phyloP scores from a whole-genome alignment of 1,284 basidiomycete genomes.

The Rhizoctonia solani region DNA sequence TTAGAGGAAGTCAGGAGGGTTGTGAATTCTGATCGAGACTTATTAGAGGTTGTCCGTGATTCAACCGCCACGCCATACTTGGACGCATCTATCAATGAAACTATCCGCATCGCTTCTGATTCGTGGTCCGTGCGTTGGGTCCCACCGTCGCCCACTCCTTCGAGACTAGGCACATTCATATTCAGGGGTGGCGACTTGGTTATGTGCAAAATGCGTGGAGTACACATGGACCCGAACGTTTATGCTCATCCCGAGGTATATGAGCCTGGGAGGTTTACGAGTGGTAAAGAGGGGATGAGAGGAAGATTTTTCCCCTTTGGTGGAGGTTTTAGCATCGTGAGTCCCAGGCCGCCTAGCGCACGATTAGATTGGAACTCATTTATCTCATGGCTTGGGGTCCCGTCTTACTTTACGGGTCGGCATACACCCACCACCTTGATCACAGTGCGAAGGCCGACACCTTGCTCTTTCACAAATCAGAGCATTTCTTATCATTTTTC shows the following conservation, averaged over 20 bases:
- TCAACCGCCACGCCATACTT: conserved; percentile 20
- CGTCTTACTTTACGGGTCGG: too few relatives aligned
- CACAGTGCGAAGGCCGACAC: conserved; percentile 36
- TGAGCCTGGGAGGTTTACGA: conserved; percentile 32
- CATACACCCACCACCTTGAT: too few relatives aligned
- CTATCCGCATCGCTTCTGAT: conserved; percentile 30
- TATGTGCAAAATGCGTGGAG: conserved; percentile 39
- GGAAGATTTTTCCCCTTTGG: conserved; percentile 35
- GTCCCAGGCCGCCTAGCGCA: too few relatives aligned
- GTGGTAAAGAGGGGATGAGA: conserved; percentile 1
- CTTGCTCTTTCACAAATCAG: conserved; percentile 32
- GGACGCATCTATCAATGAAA: conserved; percentile 32
- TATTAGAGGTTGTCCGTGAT: conserved; percentile 6
- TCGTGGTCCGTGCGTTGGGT: conserved; percentile 36
- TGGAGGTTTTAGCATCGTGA: conserved; percentile 34
- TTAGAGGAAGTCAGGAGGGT: conserved; percentile 41
- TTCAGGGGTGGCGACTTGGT: conserved; percentile 40
- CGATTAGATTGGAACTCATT: too few relatives aligned
- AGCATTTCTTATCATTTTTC: conserved; percentile 26
- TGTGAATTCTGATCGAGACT: conserved; percentile 13
- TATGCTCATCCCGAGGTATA: conserved; percentile 31
- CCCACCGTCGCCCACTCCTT: conserved; percentile 12
- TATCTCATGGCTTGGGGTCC: too few relatives aligned
- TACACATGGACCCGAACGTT: conserved; percentile 36
- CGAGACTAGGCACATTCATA: conserved; percentile 31